Percentiles rank a stretch among this genome's conserved stretches.
Evolutionary conservation across 495 filamentous ascomycete genomes (phyloP).

Genomic region (Penicillium turbatum): DNA sequence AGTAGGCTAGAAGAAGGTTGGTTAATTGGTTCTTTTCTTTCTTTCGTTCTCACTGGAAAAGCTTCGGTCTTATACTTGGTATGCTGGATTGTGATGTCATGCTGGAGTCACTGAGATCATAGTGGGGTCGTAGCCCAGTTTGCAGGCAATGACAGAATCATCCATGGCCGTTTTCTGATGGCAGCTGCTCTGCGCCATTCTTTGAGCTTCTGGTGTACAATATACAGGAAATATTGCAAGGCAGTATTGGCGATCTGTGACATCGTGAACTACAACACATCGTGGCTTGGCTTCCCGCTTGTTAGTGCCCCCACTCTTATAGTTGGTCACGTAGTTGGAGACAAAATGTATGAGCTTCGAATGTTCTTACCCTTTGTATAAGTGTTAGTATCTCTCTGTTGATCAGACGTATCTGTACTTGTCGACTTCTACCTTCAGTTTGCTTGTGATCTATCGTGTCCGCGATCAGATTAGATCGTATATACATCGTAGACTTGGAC

Average conservation of each 20-base stretch:
- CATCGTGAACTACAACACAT: conserved; percentile 12
- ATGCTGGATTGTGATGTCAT: conserved; percentile 32
- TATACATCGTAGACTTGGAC: too few relatives aligned
- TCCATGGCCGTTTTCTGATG: background rate
- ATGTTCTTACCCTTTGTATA: too few relatives aligned
- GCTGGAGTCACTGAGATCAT: conserved; percentile 37
- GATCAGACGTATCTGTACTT: background rate
- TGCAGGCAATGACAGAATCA: conserved; percentile 8
- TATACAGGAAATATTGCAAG: conserved; percentile 14
- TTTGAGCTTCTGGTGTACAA: conserved; percentile 2
- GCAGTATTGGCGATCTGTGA: conserved; percentile 1
- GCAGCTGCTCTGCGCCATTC: conserved; percentile 12
- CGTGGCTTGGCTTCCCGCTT: conserved; percentile 13
- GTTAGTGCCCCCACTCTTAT: conserved; percentile 4
- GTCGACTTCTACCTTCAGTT: too few relatives aligned
- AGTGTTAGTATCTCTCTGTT: too few relatives aligned
- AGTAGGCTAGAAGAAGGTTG: background rate
- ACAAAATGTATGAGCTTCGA: too few relatives aligned
- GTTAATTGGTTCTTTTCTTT: conserved; percentile 2
- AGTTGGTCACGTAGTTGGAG: background rate
- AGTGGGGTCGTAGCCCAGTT: conserved; percentile 24
- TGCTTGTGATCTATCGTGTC: background rate
- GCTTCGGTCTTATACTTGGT: conserved; percentile 19
- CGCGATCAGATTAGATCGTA: background rate
- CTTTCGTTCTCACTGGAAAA: background rate